Percentiles rank a stretch among this genome's conserved stretches.
Evolutionary conservation across 1,284 basidiomycete genomes (phyloP).

Genomic region (Microbotryomycetes sp.): DNA sequence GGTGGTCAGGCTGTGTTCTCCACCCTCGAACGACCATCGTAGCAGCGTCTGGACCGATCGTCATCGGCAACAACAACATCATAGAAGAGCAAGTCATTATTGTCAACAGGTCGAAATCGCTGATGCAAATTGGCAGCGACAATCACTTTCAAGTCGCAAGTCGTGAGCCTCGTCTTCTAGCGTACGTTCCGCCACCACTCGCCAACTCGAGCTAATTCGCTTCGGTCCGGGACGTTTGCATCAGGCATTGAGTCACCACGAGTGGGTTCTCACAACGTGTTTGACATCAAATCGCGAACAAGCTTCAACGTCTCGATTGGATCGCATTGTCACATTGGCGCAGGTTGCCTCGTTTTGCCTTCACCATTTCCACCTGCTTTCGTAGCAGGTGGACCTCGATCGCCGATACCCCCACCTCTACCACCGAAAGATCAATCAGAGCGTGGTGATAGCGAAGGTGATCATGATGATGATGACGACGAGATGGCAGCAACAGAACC

Average conservation of each 20-base stretch:
- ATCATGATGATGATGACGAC: constrained; percentile 49
- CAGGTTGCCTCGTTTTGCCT: constrained; percentile 51
- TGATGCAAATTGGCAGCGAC: constrained; percentile 85
- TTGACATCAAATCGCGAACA: constrained; percentile 70
- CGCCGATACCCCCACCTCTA: constrained; percentile 18
- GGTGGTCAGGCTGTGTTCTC: constrained; percentile 72
- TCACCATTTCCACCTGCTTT: constrained; percentile 22
- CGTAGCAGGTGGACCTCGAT: constrained; percentile 40
- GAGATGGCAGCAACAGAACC: neutral
- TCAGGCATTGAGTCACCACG: constrained; percentile 74
- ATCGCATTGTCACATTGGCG: constrained; percentile 73
- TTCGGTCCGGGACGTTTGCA: constrained; percentile 12
- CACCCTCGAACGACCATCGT: constrained; percentile 89
- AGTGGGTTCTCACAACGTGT: constrained; percentile 75
- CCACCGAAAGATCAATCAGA: constrained; percentile 8
- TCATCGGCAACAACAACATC: constrained; percentile 80
- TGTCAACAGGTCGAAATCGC: constrained; percentile 75
- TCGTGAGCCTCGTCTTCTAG: constrained; percentile 51
- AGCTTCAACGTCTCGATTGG: constrained; percentile 70
- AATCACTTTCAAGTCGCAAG: constrained; percentile 91
- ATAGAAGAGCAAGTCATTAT: constrained; percentile 85
- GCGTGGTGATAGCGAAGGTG: constrained; percentile 2
- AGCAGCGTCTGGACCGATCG: constrained; percentile 75
- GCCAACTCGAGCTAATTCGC: neutral
- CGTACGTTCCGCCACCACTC: neutral